Conservation (phyloP, 768 basidiomycete genomes). For the Rhizopogon roseolus region DNA sequence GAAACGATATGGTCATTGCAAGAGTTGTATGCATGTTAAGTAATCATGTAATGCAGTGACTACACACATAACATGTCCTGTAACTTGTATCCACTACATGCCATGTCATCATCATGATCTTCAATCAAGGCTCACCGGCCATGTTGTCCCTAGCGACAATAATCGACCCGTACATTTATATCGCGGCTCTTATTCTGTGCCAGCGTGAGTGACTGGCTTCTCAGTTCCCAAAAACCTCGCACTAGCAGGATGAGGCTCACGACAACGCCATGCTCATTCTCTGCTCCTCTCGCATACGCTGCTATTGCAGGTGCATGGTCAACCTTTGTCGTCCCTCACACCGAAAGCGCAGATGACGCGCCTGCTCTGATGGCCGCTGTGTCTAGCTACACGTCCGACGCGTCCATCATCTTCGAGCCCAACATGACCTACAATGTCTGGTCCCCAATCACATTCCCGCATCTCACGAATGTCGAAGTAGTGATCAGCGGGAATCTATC, state of each 20-base stretch:
- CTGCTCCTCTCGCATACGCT: slow-evolving; percentile 40
- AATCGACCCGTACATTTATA: no score
- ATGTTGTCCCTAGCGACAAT: no score
- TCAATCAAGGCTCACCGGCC: no score
- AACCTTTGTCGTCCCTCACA: slow-evolving; percentile 49
- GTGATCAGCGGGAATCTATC: slow-evolving; percentile 53
- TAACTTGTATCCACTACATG: no score
- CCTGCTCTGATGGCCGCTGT: slow-evolving; percentile 42
- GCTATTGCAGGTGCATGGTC: slow-evolving; percentile 34
- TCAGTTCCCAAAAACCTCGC: background rate
- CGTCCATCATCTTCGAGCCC: slow-evolving; percentile 53
- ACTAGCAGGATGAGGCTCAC: background rate
- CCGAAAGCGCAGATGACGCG: slow-evolving; percentile 44
- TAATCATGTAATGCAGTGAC: no score
- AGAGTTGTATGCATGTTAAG: no score
- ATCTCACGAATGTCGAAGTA: slow-evolving; percentile 52
- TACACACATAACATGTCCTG: no score
- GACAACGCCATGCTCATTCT: slow-evolving; percentile 33
- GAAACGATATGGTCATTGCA: no score
- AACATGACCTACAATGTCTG: slow-evolving; percentile 59
- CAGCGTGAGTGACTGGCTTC: background rate
- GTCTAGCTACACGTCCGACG: slow-evolving; percentile 31
- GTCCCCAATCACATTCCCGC: slow-evolving; percentile 53
- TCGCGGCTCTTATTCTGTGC: background rate
- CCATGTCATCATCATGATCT: no score